phyloP scores from a whole-genome alignment of 768 basidiomycete species.

The Serendipita vermifera region DNA sequence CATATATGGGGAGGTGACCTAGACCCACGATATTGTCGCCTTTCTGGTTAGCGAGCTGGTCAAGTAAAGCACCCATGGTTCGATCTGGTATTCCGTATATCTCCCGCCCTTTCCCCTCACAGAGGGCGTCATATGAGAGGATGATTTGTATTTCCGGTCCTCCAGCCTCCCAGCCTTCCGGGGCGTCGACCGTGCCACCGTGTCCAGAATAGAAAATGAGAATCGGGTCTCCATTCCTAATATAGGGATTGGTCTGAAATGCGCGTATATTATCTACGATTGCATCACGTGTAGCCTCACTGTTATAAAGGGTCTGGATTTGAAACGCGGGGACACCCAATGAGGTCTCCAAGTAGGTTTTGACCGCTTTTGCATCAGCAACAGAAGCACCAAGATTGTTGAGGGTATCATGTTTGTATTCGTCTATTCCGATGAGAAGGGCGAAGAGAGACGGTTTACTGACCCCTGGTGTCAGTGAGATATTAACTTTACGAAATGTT shows the following conservation, averaged over 20 bases:
- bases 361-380: conserved; percentile 30
- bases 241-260: conserved; percentile 19
- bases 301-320: conserved; percentile 28
- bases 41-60: too few relatives aligned
- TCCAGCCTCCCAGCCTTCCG: conserved; percentile 22
- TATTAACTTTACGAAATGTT: too few relatives aligned
- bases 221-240: conserved; percentile 21
- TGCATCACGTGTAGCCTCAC: conserved; percentile 25
- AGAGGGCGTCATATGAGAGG: too few relatives aligned
- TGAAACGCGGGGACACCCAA: conserved; percentile 25
- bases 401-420: too few relatives aligned
- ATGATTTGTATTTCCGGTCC: too few relatives aligned
- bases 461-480: too few relatives aligned
- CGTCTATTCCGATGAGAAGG: conserved; percentile 33
- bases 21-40: too few relatives aligned
- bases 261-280: conserved; percentile 27
- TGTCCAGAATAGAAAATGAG: conserved; percentile 36
- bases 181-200: conserved; percentile 27
- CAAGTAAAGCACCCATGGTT: too few relatives aligned
- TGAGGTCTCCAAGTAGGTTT: conserved; percentile 22
- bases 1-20: too few relatives aligned
- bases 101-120: too few relatives aligned
- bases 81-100: too few relatives aligned
- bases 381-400: conserved; percentile 26
- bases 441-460: too few relatives aligned